These are phyloP conservation scores for Diaporthe caulivora DNA, from an alignment of 2,329 filamentous ascomycete genomes.

Conservation along the genomic window DNA sequence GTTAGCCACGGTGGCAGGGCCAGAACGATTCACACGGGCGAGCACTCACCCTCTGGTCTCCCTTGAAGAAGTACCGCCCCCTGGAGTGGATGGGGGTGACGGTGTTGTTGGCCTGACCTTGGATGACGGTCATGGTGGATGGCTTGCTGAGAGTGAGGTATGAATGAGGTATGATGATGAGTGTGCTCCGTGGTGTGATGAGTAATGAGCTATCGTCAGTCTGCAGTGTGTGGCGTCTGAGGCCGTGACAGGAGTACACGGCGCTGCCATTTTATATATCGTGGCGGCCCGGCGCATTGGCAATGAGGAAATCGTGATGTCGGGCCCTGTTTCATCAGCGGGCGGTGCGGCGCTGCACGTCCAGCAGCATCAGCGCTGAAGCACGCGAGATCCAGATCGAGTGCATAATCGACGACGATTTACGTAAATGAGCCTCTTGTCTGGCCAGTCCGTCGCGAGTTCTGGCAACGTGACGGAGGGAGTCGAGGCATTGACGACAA, in stretches of 20 bases:
- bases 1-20: neutral
- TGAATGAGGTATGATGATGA: neutral
- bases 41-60: slow-evolving; percentile 29
- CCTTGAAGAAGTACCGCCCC: slow-evolving; percentile 49
- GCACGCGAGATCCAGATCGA: slow-evolving; percentile 31
- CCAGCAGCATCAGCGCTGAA: slow-evolving; percentile 17
- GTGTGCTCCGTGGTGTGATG: neutral
- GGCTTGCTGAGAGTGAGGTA: neutral
- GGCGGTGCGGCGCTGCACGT: neutral
- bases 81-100: slow-evolving; percentile 12
- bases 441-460: slow-evolving; percentile 8
- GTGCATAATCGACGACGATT: slow-evolving; percentile 13
- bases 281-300: neutral
- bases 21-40: neutral
- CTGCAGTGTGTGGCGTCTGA: neutral
- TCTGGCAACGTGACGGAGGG: slow-evolving; percentile 23
- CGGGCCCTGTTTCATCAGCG: slow-evolving; percentile 13
- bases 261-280: slow-evolving; percentile 25
- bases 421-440: slow-evolving; percentile 36
- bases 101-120: neutral
- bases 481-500: slow-evolving; percentile 9
- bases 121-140: neutral
- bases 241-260: neutral
- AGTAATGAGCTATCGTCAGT: neutral
- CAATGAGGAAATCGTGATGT: neutral